Conservation (phyloP, 2,329 filamentous ascomycete species). For the Trichoderma sp. region DNA sequence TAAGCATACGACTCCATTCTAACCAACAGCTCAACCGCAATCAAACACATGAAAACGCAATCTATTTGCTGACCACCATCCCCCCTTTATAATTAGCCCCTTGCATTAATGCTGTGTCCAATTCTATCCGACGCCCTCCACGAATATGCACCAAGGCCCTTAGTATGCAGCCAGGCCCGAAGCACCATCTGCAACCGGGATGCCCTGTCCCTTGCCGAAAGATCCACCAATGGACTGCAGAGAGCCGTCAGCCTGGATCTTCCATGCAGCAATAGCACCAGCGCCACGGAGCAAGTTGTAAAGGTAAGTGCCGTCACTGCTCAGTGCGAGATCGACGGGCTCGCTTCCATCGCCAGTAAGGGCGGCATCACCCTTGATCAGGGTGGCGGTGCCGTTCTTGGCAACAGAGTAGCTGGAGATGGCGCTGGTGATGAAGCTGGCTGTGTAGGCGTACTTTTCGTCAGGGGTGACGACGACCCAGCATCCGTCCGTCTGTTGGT, state of each 20-base stretch:
- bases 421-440: constrained; percentile 25
- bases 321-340: constrained; percentile 24
- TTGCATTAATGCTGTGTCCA: background rate
- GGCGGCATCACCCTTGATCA: constrained; percentile 22
- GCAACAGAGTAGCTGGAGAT: constrained; percentile 24
- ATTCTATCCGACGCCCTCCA: background rate
- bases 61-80: background rate
- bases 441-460: constrained; percentile 22
- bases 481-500: constrained; percentile 24
- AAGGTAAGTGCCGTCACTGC: constrained; percentile 23
- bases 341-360: constrained; percentile 21
- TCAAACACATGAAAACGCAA: background rate
- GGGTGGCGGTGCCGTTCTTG: constrained; percentile 20
- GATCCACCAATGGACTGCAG: constrained; percentile 22
- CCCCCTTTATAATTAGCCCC: background rate
- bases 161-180: constrained; percentile 21
- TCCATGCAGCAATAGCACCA: constrained; percentile 22
- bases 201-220: constrained; percentile 22
- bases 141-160: background rate
- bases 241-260: constrained; percentile 24
- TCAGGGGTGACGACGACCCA: constrained; percentile 25
- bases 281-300: constrained; percentile 26
- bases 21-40: background rate
- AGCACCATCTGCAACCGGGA: constrained; percentile 20
- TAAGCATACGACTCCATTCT: background rate